Evolutionary conservation across 106 monocot species (phyloP), one percentile per base, ranked within the genome.

Genomic region (Phalaenopsis equestris): DNA sequence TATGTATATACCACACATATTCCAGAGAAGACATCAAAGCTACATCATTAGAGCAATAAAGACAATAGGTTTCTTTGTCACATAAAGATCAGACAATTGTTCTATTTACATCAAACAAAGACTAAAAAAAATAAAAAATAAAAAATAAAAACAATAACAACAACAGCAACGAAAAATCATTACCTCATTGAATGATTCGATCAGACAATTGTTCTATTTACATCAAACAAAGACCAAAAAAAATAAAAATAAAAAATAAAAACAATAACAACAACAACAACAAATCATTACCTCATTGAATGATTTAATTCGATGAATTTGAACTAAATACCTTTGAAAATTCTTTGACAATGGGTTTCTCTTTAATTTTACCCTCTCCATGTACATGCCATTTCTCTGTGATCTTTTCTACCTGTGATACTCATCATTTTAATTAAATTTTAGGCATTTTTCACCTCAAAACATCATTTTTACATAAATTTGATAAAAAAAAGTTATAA

Each of bases 301-400:
- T 37, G 41, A 76, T 49, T 76, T 24, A 76, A 12, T 49, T 23
- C 1, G 47, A 49, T 76, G 76, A 52, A 24, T 38, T 76, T 1
- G 76, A 70, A 77, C 87, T 67, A 19, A 87, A 77, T 70, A 61
- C 65, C 70, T 84, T 87, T 5, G 84, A 84, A 48, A 87, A 82
- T 72, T 87, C 82, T 75, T 82, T 87, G 30, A 87, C n/a, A 19
- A 87, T 39, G 7, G 81, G 58, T 72, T 80, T 87, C 72, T 87
- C 79, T 70, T 77, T 77, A 48, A 14, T 56, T 81, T 52, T 78
- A 7, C 79, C 72, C 9, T 52, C 14, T 14, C 72, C 79, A 79
- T 87, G 77, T 17, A 84, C 30, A 77, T 82, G 87, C 82, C 79
- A 77, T 58, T 84, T 84, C 79, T 58, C 80, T 18, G 84, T 82